Evolutionary conservation across 1,139 yeast genomes (phyloP), one percentile per base, ranked within the genome.

Genomic region (Debaryomyces sp.): DNA sequence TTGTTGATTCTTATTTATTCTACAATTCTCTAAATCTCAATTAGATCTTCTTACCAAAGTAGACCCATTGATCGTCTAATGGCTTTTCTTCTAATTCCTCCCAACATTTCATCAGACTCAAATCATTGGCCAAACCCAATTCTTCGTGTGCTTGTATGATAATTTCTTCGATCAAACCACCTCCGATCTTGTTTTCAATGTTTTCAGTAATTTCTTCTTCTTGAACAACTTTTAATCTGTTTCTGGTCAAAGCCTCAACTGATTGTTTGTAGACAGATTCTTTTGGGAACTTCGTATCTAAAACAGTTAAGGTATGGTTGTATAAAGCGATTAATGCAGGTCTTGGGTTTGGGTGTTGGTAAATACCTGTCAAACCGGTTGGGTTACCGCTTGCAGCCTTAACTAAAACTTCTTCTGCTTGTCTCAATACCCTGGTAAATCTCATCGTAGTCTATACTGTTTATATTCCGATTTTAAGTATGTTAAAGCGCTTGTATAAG

Each of bases 131-230:
- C 65, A 90, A 77, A 45, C 75, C 79, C 59, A 82, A 80, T 70
- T 90, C 96, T 52, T 89, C 96, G 57, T 85, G 82, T 13, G 96
- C 96, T 71, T 89, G 96, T 52, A 88, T 76, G 50, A 89, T 68
- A 49, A 89, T 71, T 73, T 89, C 96, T 71, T 89, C 96, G 56
- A 89, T 85, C 58, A 89, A 80, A 2, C 96, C 96, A 56, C 86
- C 82, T 17, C 96, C 96, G 55, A 89, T 86, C 65, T 84, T 73
- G 54, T 74, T 71, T 71, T 89, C 96, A 60, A 89, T 87, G 57
- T 77, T 81, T 62, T 81, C 88, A 43, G 79, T 72, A 51, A 84
- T 81, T 56, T 85, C 90, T 53, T 81, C 79, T 35, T 70, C 62
- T 64, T 87, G 84, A 21, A 89, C 96, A 47, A 87, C 74, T 48